These are phyloP conservation scores for Erodium texanum DNA, from an alignment of 441 rosid species.

Conservation along the genomic window DNA sequence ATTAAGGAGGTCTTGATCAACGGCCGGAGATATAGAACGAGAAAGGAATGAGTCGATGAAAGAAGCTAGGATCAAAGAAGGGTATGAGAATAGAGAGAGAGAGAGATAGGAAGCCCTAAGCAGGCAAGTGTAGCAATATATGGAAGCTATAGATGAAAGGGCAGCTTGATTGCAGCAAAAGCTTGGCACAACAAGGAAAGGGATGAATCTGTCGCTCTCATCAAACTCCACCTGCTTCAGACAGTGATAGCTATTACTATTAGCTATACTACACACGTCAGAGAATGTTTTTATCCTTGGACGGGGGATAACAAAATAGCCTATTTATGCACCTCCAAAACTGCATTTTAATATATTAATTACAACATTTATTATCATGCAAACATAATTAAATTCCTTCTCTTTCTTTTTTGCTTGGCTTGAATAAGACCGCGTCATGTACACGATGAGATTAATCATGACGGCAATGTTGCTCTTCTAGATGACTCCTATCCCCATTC, in stretches of 20 bases:
- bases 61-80: too few species aligned
- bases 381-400: not conserved
- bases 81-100: not conserved
- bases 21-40: too few species aligned
- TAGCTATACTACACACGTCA: not conserved
- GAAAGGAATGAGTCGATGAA: too few species aligned
- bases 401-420: not conserved
- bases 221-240: not conserved
- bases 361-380: not conserved
- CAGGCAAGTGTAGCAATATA: too few species aligned
- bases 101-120: not conserved
- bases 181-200: not conserved
- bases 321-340: too few species aligned
- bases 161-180: not conserved
- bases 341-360: not conserved
- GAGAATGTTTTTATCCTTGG: too few species aligned
- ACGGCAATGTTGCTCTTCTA: not conserved
- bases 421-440: slow-evolving; percentile 25
- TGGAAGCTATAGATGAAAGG: not conserved
- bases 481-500: not conserved
- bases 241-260: not conserved
- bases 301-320: too few species aligned
- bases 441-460: slow-evolving; percentile 27
- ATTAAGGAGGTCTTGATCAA: too few species aligned
- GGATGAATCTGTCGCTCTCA: not conserved